These are phyloP conservation scores for Aspergillus cristatus DNA, from an alignment of 495 filamentous ascomycete genomes.

Conservation along the genomic window DNA sequence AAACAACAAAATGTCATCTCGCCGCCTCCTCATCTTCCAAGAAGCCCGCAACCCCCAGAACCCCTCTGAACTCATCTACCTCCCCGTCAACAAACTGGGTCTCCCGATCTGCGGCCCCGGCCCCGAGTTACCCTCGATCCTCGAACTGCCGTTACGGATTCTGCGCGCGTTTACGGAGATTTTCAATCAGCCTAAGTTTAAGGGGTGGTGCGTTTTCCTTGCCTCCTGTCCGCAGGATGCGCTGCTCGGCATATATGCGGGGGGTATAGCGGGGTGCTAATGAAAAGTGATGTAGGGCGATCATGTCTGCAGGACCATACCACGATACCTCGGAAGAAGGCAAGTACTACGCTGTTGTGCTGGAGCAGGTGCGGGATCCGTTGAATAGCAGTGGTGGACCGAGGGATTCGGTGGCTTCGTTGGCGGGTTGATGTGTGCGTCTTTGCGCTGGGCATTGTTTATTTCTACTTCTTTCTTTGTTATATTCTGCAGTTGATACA, in stretches of 20 bases:
- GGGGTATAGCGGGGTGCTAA: not conserved
- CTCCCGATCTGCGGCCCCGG: conserved; percentile 31
- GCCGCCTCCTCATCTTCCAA: conserved; percentile 32
- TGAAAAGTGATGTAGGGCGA: conserved; percentile 20
- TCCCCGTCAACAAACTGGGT: conserved; percentile 36
- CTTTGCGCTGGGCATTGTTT: too few relatives aligned
- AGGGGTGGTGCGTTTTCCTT: conserved; percentile 31
- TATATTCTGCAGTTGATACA: not conserved
- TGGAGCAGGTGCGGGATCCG: conserved; percentile 21
- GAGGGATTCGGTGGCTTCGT: too few relatives aligned
- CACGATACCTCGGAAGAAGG: conserved; percentile 32
- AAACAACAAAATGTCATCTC: conserved; percentile 2
- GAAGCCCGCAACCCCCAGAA: conserved; percentile 25
- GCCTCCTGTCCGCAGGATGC: conserved; percentile 4
- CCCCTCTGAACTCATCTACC: conserved; percentile 22
- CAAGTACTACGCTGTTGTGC: conserved; percentile 35
- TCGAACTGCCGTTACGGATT: conserved; percentile 31
- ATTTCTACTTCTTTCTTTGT: not conserved
- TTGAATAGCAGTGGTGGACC: not conserved
- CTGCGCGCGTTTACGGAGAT: conserved; percentile 35
- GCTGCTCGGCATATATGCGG: not conserved
- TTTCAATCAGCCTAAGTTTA: conserved; percentile 38
- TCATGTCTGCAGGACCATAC: conserved; percentile 31
- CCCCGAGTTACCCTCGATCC: conserved; percentile 28
- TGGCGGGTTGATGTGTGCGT: too few relatives aligned